Evolutionary conservation across 306 rosid species (phyloP).

Genomic region (Gillenia trifoliata): DNA sequence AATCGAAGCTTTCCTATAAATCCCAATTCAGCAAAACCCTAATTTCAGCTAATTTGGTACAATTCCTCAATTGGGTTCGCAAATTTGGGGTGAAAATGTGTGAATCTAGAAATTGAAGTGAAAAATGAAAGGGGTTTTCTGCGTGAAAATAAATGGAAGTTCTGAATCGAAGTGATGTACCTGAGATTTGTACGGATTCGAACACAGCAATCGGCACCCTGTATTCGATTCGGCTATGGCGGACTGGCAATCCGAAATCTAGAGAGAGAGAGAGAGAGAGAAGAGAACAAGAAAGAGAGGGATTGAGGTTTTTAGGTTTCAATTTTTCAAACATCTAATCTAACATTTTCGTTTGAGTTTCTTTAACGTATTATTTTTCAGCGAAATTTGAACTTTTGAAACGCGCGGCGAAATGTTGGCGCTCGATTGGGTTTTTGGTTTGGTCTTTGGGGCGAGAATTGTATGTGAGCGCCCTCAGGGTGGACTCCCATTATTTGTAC

Average conservation of each 20-base stretch:
- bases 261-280: slow-evolving; percentile 4
- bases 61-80: background rate
- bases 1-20: background rate
- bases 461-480: background rate
- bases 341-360: slow-evolving; percentile 16
- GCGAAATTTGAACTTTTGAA: slow-evolving; percentile 27
- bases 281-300: slow-evolving; percentile 3
- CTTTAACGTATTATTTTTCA: slow-evolving; percentile 1
- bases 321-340: background rate
- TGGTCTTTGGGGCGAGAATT: background rate
- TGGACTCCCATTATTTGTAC: background rate
- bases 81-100: background rate
- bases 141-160: background rate
- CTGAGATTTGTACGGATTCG: slow-evolving; percentile 19
- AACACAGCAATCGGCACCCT: background rate
- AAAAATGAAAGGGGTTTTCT: background rate
- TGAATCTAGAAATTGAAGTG: background rate
- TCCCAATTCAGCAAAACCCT: background rate
- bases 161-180: slow-evolving; percentile 6
- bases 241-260: slow-evolving; percentile 9
- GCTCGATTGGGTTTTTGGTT: slow-evolving; percentile 6
- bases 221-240: background rate
- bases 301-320: background rate
- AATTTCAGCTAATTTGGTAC: background rate
- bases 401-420: slow-evolving; percentile 51